These are phyloP conservation scores for Micractinium conductrix DNA, from an alignment of 139 green algal genomes.

Conservation along the genomic window DNA sequence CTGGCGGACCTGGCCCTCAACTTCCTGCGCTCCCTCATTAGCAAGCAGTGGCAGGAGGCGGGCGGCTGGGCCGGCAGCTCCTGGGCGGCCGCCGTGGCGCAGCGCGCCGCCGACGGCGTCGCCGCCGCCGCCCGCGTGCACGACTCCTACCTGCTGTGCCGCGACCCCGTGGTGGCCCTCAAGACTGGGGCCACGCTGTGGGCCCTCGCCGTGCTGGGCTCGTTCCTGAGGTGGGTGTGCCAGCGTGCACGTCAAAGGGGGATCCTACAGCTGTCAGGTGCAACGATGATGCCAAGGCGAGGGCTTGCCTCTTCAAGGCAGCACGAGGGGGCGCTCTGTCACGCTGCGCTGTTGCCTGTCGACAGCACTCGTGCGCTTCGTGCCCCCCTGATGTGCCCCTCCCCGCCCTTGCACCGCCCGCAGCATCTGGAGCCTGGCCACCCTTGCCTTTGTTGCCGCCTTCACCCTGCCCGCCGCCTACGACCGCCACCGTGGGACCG, in stretches of 20 bases:
- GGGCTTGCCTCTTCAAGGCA: no score
- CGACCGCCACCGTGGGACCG: not conserved
- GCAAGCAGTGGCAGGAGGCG: constrained; percentile 14
- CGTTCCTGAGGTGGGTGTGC: constrained; percentile 27
- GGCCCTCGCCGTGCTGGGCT: constrained; percentile 33
- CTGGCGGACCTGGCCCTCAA: constrained; percentile 44
- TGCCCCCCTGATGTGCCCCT: not conserved
- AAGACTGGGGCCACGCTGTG: constrained; percentile 33
- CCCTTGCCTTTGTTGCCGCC: constrained; percentile 26
- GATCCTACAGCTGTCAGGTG: no score
- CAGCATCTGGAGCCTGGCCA: constrained; percentile 41
- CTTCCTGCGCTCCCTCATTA: constrained; percentile 36
- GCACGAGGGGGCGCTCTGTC: no score
- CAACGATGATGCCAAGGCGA: no score
- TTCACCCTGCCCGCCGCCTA: constrained; percentile 41
- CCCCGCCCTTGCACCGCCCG: not conserved
- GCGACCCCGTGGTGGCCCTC: constrained; percentile 36
- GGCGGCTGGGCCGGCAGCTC: not conserved
- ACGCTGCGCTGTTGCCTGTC: no score
- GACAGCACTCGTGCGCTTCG: not conserved
- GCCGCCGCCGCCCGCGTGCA: constrained; percentile 12
- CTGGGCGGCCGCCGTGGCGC: not conserved
- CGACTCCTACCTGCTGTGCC: constrained; percentile 38
- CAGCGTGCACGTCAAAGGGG: not conserved
- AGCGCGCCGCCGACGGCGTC: not conserved